A percentile compares a stretch with the other conserved stretches of the same genome.
phyloP scores from a whole-genome alignment of 345 rosid genomes.

The Mangifera indica region DNA sequence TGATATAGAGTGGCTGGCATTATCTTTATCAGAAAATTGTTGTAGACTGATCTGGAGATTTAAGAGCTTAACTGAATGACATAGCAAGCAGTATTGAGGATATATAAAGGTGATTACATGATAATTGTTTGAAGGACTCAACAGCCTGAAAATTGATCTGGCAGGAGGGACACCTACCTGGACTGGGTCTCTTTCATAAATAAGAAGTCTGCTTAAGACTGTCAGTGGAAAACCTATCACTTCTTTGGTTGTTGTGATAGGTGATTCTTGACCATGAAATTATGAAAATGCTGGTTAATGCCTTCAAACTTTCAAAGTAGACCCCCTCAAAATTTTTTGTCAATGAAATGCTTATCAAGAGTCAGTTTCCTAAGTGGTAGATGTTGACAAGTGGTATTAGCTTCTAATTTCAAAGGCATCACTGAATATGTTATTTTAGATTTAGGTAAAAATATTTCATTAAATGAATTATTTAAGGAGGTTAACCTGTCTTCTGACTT shows the following conservation, averaged over 20 bases:
- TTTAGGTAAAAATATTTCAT: too few relatives aligned
- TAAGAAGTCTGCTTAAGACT: background rate
- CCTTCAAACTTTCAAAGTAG: background rate
- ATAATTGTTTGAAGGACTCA: too few relatives aligned
- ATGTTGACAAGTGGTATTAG: background rate
- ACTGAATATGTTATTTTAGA: too few relatives aligned
- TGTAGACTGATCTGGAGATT: background rate
- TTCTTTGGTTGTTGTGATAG: background rate
- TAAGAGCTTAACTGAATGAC: background rate
- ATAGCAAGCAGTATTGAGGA: too few relatives aligned
- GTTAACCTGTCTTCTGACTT: background rate
- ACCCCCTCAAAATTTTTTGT: background rate
- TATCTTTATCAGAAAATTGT: background rate
- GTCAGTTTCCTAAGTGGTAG: background rate
- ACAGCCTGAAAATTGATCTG: background rate
- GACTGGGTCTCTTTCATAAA: slow-evolving; percentile 1
- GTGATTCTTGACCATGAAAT: background rate
- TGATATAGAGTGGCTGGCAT: background rate
- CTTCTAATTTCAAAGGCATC: background rate
- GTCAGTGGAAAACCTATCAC: background rate
- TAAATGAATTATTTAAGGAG: too few relatives aligned
- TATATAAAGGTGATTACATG: background rate
- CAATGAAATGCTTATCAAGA: background rate
- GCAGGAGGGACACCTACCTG: background rate
- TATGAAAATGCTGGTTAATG: background rate